Conservation (phyloP, 2,329 filamentous ascomycete genomes). For the Penicillium brasilianum region DNA sequence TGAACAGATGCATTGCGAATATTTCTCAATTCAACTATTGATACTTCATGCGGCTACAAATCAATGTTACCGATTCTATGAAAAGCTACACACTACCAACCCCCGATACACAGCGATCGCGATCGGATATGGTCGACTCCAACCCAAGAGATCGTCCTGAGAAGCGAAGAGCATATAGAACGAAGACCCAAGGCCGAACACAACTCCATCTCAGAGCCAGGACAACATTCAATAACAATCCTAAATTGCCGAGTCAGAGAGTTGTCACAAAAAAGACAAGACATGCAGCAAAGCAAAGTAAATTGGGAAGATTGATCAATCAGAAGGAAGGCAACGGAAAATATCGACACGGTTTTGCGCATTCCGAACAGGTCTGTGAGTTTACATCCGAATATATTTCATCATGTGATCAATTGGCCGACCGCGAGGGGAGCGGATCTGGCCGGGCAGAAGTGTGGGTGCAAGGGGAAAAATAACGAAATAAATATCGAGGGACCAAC, state of each 20-base stretch:
- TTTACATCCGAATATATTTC: constrained; percentile 99
- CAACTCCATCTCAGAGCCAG: constrained; percentile 16
- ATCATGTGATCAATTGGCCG: constrained; percentile 55
- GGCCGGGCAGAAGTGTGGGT: not conserved
- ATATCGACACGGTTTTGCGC: constrained; percentile 96
- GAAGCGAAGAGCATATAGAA: not conserved
- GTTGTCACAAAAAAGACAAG: constrained; percentile 8
- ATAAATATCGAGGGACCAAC: not conserved
- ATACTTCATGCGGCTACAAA: not conserved
- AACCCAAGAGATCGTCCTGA: not conserved
- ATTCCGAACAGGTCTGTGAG: constrained; percentile 74
- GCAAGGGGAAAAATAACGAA: too few species aligned
- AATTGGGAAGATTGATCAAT: constrained; percentile 51
- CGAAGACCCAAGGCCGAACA: not conserved
- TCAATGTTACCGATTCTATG: not conserved
- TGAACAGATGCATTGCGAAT: not conserved
- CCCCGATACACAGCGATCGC: not conserved
- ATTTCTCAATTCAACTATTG: not conserved
- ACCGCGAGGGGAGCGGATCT: constrained; percentile 12
- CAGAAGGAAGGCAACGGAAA: constrained; percentile 99
- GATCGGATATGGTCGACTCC: not conserved
- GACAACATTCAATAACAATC: constrained; percentile 46
- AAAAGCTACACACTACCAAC: not conserved
- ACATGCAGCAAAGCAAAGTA: constrained; percentile 7
- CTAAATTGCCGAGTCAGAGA: constrained; percentile 39